Evolutionary conservation across 805 yeast genomes (phyloP).

Genomic region (Yamadazyma paraphyllophila): DNA sequence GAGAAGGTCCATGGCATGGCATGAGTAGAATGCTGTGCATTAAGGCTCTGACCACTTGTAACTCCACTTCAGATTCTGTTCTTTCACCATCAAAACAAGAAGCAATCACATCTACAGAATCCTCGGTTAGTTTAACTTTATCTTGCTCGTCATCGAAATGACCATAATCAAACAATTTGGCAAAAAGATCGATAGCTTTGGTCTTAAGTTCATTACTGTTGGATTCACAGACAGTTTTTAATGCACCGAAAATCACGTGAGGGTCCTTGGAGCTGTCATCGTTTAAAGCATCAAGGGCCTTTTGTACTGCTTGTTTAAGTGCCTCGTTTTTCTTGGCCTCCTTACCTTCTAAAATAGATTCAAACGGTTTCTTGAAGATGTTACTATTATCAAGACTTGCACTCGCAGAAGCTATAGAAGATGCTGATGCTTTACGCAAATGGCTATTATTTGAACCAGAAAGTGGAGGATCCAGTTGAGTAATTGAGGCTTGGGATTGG

Average conservation of each 20-base stretch:
- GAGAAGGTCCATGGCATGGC: slow-evolving; percentile 86
- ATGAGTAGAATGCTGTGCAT: slow-evolving; percentile 82
- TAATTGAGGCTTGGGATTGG: slow-evolving; percentile 3
- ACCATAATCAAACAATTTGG: slow-evolving; percentile 85
- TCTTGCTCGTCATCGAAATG: slow-evolving; percentile 62
- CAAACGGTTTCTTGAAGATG: slow-evolving; percentile 54
- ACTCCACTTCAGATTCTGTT: slow-evolving; percentile 82
- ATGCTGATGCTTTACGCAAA: slow-evolving; percentile 1
- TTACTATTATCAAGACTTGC: slow-evolving; percentile 7
- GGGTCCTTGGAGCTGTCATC: slow-evolving; percentile 42
- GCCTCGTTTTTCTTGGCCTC: slow-evolving; percentile 56
- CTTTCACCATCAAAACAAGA: slow-evolving; percentile 90
- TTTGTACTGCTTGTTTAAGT: slow-evolving; percentile 35
- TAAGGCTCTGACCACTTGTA: slow-evolving; percentile 89
- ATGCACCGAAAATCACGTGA: slow-evolving; percentile 69
- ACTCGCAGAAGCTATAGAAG: slow-evolving; percentile 1
- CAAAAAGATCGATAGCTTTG: slow-evolving; percentile 77
- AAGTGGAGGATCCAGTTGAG: slow-evolving; percentile 9
- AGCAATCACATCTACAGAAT: slow-evolving; percentile 79
- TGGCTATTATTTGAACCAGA: not conserved
- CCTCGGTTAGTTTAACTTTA: slow-evolving; percentile 64
- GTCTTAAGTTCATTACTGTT: slow-evolving; percentile 63
- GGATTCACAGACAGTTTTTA: slow-evolving; percentile 72
- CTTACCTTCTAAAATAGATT: slow-evolving; percentile 53
- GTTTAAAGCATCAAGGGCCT: slow-evolving; percentile 43